Base-by-base conservation (phyloP, 768 basidiomycete species). In the Cyclocybe cylindracea region DNA sequence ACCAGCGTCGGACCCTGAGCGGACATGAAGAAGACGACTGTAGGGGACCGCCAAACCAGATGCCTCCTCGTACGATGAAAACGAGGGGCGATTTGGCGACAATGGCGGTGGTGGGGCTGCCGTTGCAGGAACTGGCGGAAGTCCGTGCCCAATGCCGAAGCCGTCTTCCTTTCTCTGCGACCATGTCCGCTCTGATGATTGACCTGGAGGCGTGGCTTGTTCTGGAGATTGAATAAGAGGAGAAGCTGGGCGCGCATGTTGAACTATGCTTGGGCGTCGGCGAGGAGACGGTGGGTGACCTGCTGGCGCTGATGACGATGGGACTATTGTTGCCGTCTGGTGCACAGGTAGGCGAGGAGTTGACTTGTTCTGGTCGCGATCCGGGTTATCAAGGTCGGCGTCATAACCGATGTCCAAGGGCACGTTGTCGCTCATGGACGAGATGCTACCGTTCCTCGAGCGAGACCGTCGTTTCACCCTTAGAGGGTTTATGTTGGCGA, bases 371-470 rank as follows among this genome's bases (percentile, higher is more conserved):
- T 69, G 61, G 48, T 83, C 77, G 53, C 78, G 71, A 61, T 84
- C 85, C 42, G 72, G 72, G 64, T 80, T 77, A 43, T 89, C 86
- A 44, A 82, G 66, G 64, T 89, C 88, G 19, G 85, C 85, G 50
- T 91, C 87, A 61, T 89, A 88, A n/a, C 85, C 87, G 33, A 68
- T 69, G 44, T 84, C 84, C 19, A 74, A 74, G 35, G 76, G 77
- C 9, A 74, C 61, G 5, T 78, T 79, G 54, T 87, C 86, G 59
- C 83, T 85, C 38, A 82, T 70, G 11, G 89, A 90, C 11, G 89
- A 91, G 43, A 85, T 66, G 59, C 89, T 91, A 54, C 79, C 86
- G 55, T 84, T 83, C 48, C 84, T 75, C 37, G 87, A 85, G 41
- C 78, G 72, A 32, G 84, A 76, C 43, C 77, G 77, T 24, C 73